phyloP scores from a whole-genome alignment of 2,329 filamentous ascomycete species.

The Erysiphe pulchra region DNA sequence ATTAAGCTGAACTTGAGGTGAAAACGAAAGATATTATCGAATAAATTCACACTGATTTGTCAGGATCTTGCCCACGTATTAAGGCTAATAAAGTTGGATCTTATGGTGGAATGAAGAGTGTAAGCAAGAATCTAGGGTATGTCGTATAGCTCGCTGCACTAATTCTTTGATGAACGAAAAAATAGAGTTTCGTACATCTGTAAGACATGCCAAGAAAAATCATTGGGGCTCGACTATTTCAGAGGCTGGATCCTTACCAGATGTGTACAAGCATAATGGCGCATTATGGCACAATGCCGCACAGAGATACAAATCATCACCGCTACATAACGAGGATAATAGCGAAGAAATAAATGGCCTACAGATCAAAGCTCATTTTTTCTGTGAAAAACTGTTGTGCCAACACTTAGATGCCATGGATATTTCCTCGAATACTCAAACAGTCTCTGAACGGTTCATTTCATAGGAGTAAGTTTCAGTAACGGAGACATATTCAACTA shows the following conservation, averaged over 20 bases:
- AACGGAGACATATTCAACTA: neutral
- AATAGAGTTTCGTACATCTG: neutral
- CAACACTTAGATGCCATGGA: neutral
- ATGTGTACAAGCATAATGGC: neutral
- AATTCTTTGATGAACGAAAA: neutral
- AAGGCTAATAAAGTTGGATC: too few relatives aligned
- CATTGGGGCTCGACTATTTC: neutral
- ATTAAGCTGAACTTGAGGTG: neutral
- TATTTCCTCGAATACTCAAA: neutral
- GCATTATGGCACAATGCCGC: neutral
- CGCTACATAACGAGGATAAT: neutral
- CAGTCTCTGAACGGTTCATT: neutral
- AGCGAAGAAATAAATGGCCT: neutral
- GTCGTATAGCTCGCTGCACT: neutral
- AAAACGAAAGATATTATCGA: neutral
- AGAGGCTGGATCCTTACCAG: neutral
- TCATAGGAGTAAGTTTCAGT: neutral
- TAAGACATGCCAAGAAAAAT: neutral
- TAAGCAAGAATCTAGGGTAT: too few relatives aligned
- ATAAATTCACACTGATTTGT: too few relatives aligned
- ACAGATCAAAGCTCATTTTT: neutral
- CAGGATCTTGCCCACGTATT: too few relatives aligned
- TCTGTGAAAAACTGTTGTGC: neutral
- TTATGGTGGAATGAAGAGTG: too few relatives aligned
- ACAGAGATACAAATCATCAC: neutral